These are phyloP conservation scores for Kalmusia sp. DNA, from an alignment of 2,329 filamentous ascomycete genomes.

Conservation along the genomic window DNA sequence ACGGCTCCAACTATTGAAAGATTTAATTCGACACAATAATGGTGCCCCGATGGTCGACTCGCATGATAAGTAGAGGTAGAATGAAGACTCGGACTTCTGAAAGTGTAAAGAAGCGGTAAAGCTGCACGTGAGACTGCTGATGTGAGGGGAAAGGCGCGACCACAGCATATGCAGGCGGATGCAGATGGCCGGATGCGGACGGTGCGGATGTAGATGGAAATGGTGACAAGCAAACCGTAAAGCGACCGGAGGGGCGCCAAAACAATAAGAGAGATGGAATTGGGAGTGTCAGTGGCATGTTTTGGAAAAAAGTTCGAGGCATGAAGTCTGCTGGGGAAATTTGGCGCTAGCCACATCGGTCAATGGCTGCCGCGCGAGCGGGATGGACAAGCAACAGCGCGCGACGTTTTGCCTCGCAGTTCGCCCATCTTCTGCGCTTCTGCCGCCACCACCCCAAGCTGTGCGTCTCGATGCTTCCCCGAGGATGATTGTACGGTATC, in stretches of 20 bases:
- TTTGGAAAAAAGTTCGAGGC: constrained; percentile 6
- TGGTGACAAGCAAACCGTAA: not conserved
- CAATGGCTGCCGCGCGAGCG: constrained; percentile 1
- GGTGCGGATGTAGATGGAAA: not conserved
- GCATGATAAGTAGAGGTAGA: not conserved
- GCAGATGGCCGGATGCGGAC: constrained; percentile 3
- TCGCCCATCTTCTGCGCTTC: constrained; percentile 20
- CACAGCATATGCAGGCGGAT: constrained; percentile 18
- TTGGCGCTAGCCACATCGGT: constrained; percentile 9
- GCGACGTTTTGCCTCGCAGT: constrained; percentile 11
- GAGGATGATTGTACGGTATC: constrained; percentile 51
- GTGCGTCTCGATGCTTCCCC: constrained; percentile 37
- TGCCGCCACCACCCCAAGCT: constrained; percentile 25
- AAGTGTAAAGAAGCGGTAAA: constrained; percentile 16
- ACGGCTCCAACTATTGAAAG: not conserved
- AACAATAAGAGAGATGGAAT: constrained; percentile 1
- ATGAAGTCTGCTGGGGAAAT: constrained; percentile 15
- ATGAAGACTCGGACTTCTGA: constrained; percentile 3
- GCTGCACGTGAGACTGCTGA: constrained; percentile 24
- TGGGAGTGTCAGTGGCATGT: constrained; percentile 15
- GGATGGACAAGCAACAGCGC: not conserved
- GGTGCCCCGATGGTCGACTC: not conserved
- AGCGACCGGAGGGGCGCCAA: not conserved
- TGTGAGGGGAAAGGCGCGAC: constrained; percentile 24
- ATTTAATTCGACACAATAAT: not conserved